phyloP scores from a whole-genome alignment of 768 basidiomycete genomes.

The Trichaptum fuscoviolaceum region DNA sequence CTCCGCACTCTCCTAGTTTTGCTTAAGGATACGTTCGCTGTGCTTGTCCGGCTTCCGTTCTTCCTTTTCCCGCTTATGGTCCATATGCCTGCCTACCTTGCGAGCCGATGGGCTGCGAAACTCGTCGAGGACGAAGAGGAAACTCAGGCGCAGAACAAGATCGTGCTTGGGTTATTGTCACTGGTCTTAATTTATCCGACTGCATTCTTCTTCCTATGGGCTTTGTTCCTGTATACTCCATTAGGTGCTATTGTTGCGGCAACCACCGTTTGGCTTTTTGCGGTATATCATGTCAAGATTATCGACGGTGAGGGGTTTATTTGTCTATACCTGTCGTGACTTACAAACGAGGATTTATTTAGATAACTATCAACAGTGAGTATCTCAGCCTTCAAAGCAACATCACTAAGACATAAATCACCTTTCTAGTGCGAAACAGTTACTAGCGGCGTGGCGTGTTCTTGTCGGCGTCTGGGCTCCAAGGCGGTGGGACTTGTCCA shows the following conservation, averaged over 20 bases:
- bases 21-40: constrained; percentile 68
- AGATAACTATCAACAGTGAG: constrained; percentile 79
- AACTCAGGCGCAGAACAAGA: constrained; percentile 95
- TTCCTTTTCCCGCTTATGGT: constrained; percentile 83
- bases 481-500: constrained; percentile 72
- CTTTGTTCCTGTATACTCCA: constrained; percentile 69
- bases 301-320: constrained; percentile 66
- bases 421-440: constrained; percentile 66
- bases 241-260: constrained; percentile 70
- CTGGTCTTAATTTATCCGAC: constrained; percentile 75
- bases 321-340: constrained; percentile 3
- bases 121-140: constrained; percentile 86
- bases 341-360: constrained; percentile 7
- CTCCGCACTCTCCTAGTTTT: constrained; percentile 75
- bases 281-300: constrained; percentile 78
- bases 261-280: constrained; percentile 67
- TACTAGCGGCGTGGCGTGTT: constrained; percentile 94
- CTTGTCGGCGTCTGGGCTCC: constrained; percentile 93
- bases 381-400: constrained; percentile 16
- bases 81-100: constrained; percentile 79
- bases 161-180: constrained; percentile 75
- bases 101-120: constrained; percentile 69
- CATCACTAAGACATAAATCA: constrained; percentile 11
- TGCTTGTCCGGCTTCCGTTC: constrained; percentile 75
- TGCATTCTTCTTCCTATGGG: constrained; percentile 81